phyloP scores from a whole-genome alignment of 106 monocot species.

The Vanilla planifolia region DNA sequence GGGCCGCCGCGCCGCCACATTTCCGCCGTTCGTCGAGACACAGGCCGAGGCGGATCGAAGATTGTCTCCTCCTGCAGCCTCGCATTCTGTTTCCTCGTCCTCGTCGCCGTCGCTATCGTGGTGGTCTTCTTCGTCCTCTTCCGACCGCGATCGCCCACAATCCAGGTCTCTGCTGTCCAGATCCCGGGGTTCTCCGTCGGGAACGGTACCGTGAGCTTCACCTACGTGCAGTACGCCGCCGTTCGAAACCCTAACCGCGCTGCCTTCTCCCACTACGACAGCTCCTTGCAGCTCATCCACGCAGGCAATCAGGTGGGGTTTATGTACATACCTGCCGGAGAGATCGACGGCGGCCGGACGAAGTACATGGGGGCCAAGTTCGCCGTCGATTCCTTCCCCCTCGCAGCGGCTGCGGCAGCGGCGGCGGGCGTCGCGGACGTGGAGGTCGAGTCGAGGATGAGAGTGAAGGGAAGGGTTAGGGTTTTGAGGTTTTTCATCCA shows the following conservation, averaged over 20 bases:
- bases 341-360: constrained; percentile 36
- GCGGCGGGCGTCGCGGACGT: constrained; percentile 1
- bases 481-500: constrained; percentile 50
- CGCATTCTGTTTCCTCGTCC: constrained; percentile 17
- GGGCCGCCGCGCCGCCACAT: too few relatives aligned
- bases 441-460: constrained; percentile 55
- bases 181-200: constrained; percentile 15
- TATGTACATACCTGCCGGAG: constrained; percentile 47
- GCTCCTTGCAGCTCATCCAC: constrained; percentile 27
- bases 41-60: background rate
- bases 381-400: constrained; percentile 29
- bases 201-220: constrained; percentile 27
- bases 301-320: constrained; percentile 23
- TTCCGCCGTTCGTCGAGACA: too few relatives aligned
- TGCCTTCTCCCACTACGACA: constrained; percentile 38
- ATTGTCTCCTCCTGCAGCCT: constrained; percentile 21
- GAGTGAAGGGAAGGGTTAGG: constrained; percentile 46
- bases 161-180: constrained; percentile 23
- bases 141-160: constrained; percentile 21
- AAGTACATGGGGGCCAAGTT: constrained; percentile 56
- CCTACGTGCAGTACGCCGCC: constrained; percentile 34
- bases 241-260: constrained; percentile 40
- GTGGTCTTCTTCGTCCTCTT: constrained; percentile 29
- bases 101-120: background rate
- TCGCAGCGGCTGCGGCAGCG: constrained; percentile 1